Evolutionary conservation across 768 basidiomycete species (phyloP).

Genomic region (Ramaria sp.): DNA sequence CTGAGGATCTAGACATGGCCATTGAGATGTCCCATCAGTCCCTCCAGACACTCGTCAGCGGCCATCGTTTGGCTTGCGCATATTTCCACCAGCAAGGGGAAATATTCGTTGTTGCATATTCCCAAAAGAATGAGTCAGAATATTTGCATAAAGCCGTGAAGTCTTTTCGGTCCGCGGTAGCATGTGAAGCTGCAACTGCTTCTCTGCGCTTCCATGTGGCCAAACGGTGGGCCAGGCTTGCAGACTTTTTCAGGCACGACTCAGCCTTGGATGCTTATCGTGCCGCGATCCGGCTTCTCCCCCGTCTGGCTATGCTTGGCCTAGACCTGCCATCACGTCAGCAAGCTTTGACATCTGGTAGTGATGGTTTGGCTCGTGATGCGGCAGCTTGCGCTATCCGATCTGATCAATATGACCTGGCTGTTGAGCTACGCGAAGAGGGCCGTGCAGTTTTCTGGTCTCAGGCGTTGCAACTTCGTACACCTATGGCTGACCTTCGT

Average conservation of each 20-base stretch:
- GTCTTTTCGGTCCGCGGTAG: not conserved
- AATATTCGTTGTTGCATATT: not conserved
- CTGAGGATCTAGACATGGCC: constrained; percentile 22
- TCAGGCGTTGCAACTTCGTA: constrained; percentile 16
- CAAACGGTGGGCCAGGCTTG: not conserved
- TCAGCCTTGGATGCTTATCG: constrained; percentile 22
- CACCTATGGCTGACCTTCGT: constrained; percentile 14
- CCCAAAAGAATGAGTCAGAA: not conserved
- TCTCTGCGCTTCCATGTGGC: not conserved
- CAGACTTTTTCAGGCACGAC: constrained; percentile 14
- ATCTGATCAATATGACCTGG: constrained; percentile 15
- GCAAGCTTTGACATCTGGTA: too few relatives aligned
- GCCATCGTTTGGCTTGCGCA: constrained; percentile 12
- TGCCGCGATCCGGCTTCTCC: constrained; percentile 17
- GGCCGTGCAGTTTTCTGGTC: constrained; percentile 25
- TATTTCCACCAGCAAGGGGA: not conserved
- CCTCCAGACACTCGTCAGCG: constrained; percentile 11
- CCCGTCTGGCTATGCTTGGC: too few relatives aligned
- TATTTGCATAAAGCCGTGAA: not conserved
- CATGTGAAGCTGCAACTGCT: too few relatives aligned
- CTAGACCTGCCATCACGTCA: constrained; percentile 14
- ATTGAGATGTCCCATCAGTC: constrained; percentile 9
- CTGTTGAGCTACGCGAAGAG: constrained; percentile 21
- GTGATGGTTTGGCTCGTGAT: too few relatives aligned
- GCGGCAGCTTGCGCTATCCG: too few relatives aligned